A percentile compares a stretch with the other conserved stretches of the same genome.
phyloP scores from a whole-genome alignment of 306 rosid species.

The Leucaena leucocephala region DNA sequence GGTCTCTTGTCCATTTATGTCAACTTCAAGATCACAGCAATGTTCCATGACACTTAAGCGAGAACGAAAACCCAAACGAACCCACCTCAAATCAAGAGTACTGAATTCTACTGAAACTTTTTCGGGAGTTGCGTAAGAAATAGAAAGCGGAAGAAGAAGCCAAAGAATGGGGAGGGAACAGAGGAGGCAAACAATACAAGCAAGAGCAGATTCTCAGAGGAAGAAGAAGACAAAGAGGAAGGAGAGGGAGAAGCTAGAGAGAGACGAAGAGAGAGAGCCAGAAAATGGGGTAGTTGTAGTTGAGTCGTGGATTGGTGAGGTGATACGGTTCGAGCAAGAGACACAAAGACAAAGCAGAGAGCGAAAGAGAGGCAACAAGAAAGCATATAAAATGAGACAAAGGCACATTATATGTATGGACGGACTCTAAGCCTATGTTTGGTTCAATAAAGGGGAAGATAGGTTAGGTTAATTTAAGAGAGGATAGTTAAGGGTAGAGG shows the following conservation, averaged over 20 bases:
- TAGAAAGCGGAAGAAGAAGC: background rate
- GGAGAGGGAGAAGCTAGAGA: background rate
- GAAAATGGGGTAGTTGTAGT: constrained; percentile 41
- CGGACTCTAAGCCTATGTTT: too few species aligned
- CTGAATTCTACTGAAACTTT: background rate
- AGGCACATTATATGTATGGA: constrained; percentile 40
- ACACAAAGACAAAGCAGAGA: constrained; percentile 54
- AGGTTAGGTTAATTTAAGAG: too few species aligned
- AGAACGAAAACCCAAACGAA: background rate
- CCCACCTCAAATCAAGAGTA: constrained; percentile 15
- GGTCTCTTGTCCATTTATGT: constrained; percentile 57
- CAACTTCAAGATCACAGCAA: constrained; percentile 60
- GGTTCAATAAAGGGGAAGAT: too few species aligned
- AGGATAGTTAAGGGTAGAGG: too few species aligned
- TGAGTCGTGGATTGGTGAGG: constrained; percentile 45
- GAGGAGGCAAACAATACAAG: constrained; percentile 18
- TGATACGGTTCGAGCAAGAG: constrained; percentile 45
- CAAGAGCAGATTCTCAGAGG: constrained; percentile 54
- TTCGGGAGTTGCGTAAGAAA: background rate
- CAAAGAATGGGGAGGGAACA: constrained; percentile 15
- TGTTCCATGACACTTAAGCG: constrained; percentile 33
- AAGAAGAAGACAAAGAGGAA: constrained; percentile 65
- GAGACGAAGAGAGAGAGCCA: background rate
- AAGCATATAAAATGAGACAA: constrained; percentile 55
- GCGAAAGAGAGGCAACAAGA: constrained; percentile 48